These are phyloP conservation scores for Gymnopilus dilepis DNA, from an alignment of 768 basidiomycete genomes.

Conservation along the genomic window DNA sequence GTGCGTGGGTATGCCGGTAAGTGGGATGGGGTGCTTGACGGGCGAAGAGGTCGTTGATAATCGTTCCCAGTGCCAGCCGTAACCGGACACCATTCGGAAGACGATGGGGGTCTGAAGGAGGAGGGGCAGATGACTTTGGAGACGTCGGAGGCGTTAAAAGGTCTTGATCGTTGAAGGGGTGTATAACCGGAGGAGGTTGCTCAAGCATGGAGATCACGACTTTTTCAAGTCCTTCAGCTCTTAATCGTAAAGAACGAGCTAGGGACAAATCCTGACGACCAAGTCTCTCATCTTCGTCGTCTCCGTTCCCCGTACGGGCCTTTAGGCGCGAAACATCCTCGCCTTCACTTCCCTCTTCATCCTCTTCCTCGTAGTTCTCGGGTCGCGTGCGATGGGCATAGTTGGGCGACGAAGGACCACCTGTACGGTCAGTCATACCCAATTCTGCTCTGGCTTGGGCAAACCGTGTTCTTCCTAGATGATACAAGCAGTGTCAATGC, in stretches of 20 bases:
- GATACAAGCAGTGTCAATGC: background rate
- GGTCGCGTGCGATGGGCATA: constrained; percentile 70
- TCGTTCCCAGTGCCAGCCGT: constrained; percentile 72
- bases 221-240: constrained; percentile 84
- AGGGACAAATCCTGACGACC: constrained; percentile 64
- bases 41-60: constrained; percentile 84
- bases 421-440: constrained; percentile 83
- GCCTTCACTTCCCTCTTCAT: constrained; percentile 67
- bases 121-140: constrained; percentile 46
- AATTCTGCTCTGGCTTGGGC: constrained; percentile 86
- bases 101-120: constrained; percentile 55
- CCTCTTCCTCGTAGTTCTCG: constrained; percentile 80
- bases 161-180: constrained; percentile 61
- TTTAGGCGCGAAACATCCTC: constrained; percentile 60
- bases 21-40: constrained; percentile 66
- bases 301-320: constrained; percentile 54
- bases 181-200: constrained; percentile 67
- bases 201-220: constrained; percentile 82
- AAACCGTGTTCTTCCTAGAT: constrained; percentile 69
- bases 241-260: constrained; percentile 67
- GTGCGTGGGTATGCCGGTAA: constrained; percentile 44
- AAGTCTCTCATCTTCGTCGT: constrained; percentile 64
- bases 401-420: constrained; percentile 64
- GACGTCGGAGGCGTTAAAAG: constrained; percentile 56
- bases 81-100: constrained; percentile 84